Evolutionary conservation across 176 grass and related monocot genomes (phyloP).

Genomic region (Oryza meridionalis): DNA sequence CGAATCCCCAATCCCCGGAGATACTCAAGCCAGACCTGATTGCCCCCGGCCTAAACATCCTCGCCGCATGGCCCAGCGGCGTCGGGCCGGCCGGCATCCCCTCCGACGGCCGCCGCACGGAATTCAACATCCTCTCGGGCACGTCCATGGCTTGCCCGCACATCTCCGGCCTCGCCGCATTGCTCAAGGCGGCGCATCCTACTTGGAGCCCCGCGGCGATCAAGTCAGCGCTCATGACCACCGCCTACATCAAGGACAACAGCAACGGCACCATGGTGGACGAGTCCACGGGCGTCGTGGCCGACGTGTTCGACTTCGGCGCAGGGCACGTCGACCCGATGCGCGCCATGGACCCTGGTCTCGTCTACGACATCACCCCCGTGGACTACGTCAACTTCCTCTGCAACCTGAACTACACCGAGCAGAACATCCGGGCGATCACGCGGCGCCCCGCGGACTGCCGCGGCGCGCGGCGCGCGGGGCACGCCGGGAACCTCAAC

Average conservation of each 20-base stretch:
- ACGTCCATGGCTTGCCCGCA: slow-evolving; percentile 98
- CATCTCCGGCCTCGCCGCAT: slow-evolving; percentile 79
- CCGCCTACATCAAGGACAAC: slow-evolving; percentile 74
- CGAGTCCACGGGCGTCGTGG: slow-evolving; percentile 68
- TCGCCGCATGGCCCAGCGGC: slow-evolving; percentile 79
- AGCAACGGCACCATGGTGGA: slow-evolving; percentile 67
- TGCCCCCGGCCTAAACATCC: slow-evolving; percentile 87
- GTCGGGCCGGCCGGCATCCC: slow-evolving; percentile 83
- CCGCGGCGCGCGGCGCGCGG: slow-evolving; percentile 56
- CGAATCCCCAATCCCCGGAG: slow-evolving; percentile 86
- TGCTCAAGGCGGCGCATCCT: slow-evolving; percentile 96
- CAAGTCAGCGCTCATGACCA: slow-evolving; percentile 97
- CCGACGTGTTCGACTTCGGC: slow-evolving; percentile 74
- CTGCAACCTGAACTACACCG: slow-evolving; percentile 86
- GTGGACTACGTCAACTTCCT: slow-evolving; percentile 75
- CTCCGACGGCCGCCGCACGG: slow-evolving; percentile 62
- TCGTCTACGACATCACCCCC: slow-evolving; percentile 70
- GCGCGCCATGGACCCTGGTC: slow-evolving; percentile 91
- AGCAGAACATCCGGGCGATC: slow-evolving; percentile 83
- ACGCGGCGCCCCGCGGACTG: slow-evolving; percentile 70
- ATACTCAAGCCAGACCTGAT: slow-evolving; percentile 86
- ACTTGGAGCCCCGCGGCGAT: slow-evolving; percentile 80
- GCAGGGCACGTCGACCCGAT: slow-evolving; percentile 88
- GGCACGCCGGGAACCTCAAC: slow-evolving; percentile 82
- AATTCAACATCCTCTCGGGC: slow-evolving; percentile 95